Percentiles rank a stretch among this genome's conserved stretches.
phyloP scores from a whole-genome alignment of 768 basidiomycete genomes.

The Termitomyces sp. region DNA sequence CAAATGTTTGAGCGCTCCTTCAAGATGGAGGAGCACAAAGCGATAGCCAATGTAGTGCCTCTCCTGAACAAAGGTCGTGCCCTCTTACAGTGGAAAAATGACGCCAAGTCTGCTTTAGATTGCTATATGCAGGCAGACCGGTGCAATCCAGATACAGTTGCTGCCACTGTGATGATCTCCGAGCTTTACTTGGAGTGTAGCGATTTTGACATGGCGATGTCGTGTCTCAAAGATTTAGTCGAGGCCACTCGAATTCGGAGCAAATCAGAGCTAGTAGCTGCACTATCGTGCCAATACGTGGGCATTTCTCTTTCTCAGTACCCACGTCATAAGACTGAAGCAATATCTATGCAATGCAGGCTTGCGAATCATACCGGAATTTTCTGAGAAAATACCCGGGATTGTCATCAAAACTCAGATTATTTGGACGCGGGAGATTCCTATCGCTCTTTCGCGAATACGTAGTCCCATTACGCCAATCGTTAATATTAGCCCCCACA shows the following conservation, averaged over 20 bases:
- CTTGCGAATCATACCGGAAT: constrained; percentile 73
- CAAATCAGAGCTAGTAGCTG: constrained; percentile 78
- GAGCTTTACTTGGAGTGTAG: constrained; percentile 89
- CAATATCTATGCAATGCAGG: constrained; percentile 41
- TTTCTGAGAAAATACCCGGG: constrained; percentile 81
- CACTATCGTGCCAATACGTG: constrained; percentile 74
- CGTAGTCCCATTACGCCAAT: not conserved
- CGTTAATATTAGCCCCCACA: not conserved
- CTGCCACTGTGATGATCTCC: constrained; percentile 90
- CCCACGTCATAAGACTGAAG: constrained; percentile 1
- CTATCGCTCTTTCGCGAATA: not conserved
- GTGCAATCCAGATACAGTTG: constrained; percentile 89
- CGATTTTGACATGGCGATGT: constrained; percentile 77
- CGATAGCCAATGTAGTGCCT: constrained; percentile 77
- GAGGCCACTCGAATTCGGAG: constrained; percentile 79
- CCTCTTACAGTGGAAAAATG: constrained; percentile 92
- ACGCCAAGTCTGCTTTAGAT: constrained; percentile 74
- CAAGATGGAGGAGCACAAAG: constrained; percentile 76
- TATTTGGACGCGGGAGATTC: constrained; percentile 26
- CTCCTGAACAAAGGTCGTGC: constrained; percentile 98
- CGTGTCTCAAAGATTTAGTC: constrained; percentile 79
- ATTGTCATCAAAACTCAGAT: constrained; percentile 59
- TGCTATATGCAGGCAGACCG: constrained; percentile 83
- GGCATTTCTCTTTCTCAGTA: constrained; percentile 19
- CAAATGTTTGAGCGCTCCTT: constrained; percentile 91